phyloP scores from a whole-genome alignment of 306 rosid species.

The Hippophae tibetana region DNA sequence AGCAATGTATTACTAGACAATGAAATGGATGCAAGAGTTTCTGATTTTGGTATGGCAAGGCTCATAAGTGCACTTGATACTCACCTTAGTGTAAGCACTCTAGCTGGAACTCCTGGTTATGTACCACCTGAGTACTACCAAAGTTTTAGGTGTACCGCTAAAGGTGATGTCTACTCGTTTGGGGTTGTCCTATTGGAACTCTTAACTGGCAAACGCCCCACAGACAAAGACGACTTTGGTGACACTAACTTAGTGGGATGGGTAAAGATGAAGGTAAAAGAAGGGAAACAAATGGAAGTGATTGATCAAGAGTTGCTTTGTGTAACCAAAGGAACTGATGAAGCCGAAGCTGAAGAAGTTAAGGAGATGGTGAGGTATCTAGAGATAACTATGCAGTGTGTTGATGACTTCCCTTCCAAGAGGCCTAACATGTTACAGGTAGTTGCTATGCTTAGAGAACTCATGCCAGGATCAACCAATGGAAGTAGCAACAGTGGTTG shows the following conservation, averaged over 20 bases:
- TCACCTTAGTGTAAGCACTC: slow-evolving; percentile 90
- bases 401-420: slow-evolving; percentile 77
- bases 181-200: slow-evolving; percentile 86
- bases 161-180: slow-evolving; percentile 87
- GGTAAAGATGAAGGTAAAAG: slow-evolving; percentile 79
- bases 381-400: slow-evolving; percentile 65
- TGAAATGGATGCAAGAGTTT: slow-evolving; percentile 86
- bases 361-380: slow-evolving; percentile 80
- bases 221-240: slow-evolving; percentile 90
- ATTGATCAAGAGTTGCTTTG: slow-evolving; percentile 64
- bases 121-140: slow-evolving; percentile 98
- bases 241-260: slow-evolving; percentile 95
- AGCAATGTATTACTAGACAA: slow-evolving; percentile 86
- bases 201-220: slow-evolving; percentile 77
- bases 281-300: slow-evolving; percentile 88
- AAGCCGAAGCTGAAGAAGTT: slow-evolving; percentile 77
- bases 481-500: slow-evolving; percentile 84
- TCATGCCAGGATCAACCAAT: slow-evolving; percentile 58
- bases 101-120: slow-evolving; percentile 95
- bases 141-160: slow-evolving; percentile 92
- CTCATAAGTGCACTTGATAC: slow-evolving; percentile 96
- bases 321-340: slow-evolving; percentile 57
- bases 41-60: slow-evolving; percentile 97
- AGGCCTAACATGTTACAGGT: slow-evolving; percentile 96
- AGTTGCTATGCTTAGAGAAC: slow-evolving; percentile 74